Percentiles rank a stretch among this genome's conserved stretches.
phyloP scores from a whole-genome alignment of 768 basidiomycete species.

The Stropharia rugosoannulata region DNA sequence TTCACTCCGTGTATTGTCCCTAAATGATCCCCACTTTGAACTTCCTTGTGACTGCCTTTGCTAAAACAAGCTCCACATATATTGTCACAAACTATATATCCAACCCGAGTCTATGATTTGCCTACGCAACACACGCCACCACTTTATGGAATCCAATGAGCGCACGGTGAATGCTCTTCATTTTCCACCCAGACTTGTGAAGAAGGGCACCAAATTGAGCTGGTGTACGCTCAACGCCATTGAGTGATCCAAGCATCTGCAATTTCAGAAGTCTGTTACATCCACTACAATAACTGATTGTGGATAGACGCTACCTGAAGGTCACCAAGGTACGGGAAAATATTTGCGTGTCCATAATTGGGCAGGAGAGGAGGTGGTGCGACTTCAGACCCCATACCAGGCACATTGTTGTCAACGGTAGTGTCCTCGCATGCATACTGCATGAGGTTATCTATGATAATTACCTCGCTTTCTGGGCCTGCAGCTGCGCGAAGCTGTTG shows the following conservation, averaged over 20 bases:
- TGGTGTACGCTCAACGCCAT: neutral
- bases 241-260: neutral
- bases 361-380: neutral
- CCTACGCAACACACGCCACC: neutral
- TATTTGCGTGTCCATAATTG: slow-evolving; percentile 1
- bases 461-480: slow-evolving; percentile 28
- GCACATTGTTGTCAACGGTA: neutral
- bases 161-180: neutral
- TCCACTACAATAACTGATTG: neutral
- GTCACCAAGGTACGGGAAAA: slow-evolving; percentile 1
- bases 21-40: no score
- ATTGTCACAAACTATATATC: no score
- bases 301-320: neutral
- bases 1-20: no score
- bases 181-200: neutral
- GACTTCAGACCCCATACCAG: neutral
- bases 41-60: no score
- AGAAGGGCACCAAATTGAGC: slow-evolving; percentile 1
- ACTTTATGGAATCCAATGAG: neutral
- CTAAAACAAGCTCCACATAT: no score
- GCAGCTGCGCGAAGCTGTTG: slow-evolving; percentile 32
- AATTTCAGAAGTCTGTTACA: neutral
- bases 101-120: no score
- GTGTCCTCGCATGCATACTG: slow-evolving; percentile 2
- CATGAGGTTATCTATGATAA: slow-evolving; percentile 37